These are phyloP conservation scores for Penicillium crustosum DNA, from an alignment of 2,329 filamentous ascomycete species.

Conservation along the genomic window DNA sequence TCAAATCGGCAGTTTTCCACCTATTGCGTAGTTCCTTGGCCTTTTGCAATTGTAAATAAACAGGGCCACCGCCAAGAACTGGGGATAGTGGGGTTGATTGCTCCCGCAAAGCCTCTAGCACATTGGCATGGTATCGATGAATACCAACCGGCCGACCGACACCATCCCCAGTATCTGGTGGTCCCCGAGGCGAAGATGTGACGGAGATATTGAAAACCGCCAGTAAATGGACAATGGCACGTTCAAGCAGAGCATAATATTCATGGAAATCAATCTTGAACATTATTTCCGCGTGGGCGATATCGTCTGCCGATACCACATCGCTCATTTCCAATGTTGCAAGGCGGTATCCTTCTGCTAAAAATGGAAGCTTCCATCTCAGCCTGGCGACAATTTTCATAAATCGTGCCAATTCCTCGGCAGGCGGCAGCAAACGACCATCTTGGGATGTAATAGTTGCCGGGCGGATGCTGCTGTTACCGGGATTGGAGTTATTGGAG, in stretches of 20 bases:
- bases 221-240: conserved; percentile 67
- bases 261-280: conserved; percentile 79
- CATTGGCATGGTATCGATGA: conserved; percentile 69
- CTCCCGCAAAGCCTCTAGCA: conserved; percentile 62
- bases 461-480: conserved; percentile 1
- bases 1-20: conserved; percentile 67
- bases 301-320: conserved; percentile 19
- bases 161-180: conserved; percentile 16
- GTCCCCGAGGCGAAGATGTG: conserved; percentile 29
- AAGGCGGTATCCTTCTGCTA: conserved; percentile 57
- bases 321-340: conserved; percentile 44
- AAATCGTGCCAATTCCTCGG: conserved; percentile 56
- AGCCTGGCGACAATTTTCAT: conserved; percentile 61
- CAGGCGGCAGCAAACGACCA: conserved; percentile 18
- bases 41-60: conserved; percentile 58
- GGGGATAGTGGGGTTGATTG: conserved; percentile 56
- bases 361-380: conserved; percentile 63
- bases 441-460: conserved; percentile 3
- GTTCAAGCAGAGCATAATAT: conserved; percentile 71
- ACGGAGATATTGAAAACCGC: conserved; percentile 62
- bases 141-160: conserved; percentile 31
- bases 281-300: conserved; percentile 58
- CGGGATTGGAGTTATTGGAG: conserved; percentile 9
- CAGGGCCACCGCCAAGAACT: conserved; percentile 56
- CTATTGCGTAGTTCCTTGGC: conserved; percentile 71